Evolutionary conservation across 352 stramenopile genomes (phyloP).

Genomic region (Phytophthora pseudosyringae): DNA sequence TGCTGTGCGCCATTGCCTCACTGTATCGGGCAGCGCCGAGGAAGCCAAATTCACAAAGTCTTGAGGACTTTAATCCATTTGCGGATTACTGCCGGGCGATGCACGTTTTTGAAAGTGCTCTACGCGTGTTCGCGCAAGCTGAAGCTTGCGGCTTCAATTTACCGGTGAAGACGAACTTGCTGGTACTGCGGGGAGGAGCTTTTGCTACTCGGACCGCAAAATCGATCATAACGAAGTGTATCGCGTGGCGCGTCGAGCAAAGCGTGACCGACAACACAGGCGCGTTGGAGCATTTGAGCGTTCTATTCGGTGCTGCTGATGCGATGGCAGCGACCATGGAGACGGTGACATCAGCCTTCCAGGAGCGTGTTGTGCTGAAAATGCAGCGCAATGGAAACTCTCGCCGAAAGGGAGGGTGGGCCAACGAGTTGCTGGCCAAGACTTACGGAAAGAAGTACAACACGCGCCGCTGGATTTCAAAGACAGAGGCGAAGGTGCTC

Average conservation of each 20-base stretch:
- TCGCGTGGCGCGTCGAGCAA: conserved; percentile 56
- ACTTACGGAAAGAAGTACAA: conserved; percentile 63
- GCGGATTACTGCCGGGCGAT: conserved; percentile 47
- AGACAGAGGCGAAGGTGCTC: conserved; percentile 61
- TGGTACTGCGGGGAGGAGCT: conserved; percentile 45
- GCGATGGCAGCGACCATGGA: conserved; percentile 49
- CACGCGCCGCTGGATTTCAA: conserved; percentile 64
- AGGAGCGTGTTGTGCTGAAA: conserved; percentile 71
- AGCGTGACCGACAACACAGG: conserved; percentile 35
- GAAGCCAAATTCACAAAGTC: conserved; percentile 15
- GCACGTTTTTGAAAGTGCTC: conserved; percentile 43
- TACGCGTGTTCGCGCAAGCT: conserved; percentile 57
- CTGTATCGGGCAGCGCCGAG: conserved; percentile 47
- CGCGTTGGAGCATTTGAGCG: conserved; percentile 51
- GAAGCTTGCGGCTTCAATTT: conserved; percentile 62
- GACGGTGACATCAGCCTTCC: conserved; percentile 48
- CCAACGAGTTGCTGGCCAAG: conserved; percentile 60
- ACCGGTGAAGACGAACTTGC: conserved; percentile 57
- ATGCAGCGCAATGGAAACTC: conserved; percentile 58
- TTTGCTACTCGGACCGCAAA: conserved; percentile 48
- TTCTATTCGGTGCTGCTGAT: conserved; percentile 46
- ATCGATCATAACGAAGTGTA: conserved; percentile 45
- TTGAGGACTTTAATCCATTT: conserved; percentile 45
- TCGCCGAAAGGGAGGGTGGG: conserved; percentile 47
- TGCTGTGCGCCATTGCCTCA: conserved; percentile 61